phyloP scores from a whole-genome alignment of 1,284 basidiomycete genomes.

The Leccinum griseonigrum region DNA sequence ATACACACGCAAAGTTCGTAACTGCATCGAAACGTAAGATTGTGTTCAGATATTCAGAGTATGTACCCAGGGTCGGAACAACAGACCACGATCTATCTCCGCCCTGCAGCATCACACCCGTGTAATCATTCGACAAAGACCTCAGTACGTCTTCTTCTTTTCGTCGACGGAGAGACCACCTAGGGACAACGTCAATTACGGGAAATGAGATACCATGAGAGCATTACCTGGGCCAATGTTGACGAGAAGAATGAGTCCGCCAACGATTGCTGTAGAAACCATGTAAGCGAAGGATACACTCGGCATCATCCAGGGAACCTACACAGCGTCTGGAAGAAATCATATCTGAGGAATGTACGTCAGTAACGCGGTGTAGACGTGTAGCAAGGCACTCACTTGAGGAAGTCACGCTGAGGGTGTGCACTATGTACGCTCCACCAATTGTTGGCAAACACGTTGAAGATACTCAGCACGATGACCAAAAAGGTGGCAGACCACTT shows the following conservation, averaged over 20 bases:
- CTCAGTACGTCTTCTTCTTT: constrained; percentile 95
- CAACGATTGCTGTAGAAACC: constrained; percentile 80
- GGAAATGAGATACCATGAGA: not conserved
- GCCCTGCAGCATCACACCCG: not conserved
- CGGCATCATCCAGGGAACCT: constrained; percentile 31
- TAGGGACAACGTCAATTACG: constrained; percentile 23
- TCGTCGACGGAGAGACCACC: constrained; percentile 97
- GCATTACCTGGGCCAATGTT: constrained; percentile 91
- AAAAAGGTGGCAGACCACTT: constrained; percentile 99
- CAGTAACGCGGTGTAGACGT: constrained; percentile 11
- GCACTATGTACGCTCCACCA: constrained; percentile 95
- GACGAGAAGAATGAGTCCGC: constrained; percentile 93
- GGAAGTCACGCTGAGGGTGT: constrained; percentile 96
- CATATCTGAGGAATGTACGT: constrained; percentile 54
- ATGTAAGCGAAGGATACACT: constrained; percentile 13
- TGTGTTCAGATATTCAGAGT: constrained; percentile 14
- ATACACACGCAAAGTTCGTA: not conserved
- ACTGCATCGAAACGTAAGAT: constrained; percentile 15
- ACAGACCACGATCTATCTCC: constrained; percentile 10
- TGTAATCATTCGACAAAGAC: not conserved
- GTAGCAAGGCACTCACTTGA: constrained; percentile 61
- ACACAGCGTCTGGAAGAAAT: constrained; percentile 95
- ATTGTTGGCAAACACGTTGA: constrained; percentile 99
- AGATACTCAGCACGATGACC: constrained; percentile 86
- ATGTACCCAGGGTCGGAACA: constrained; percentile 16